Conservation (phyloP, 2,329 filamentous ascomycete genomes). For the Chalaropsis ovoidea region DNA sequence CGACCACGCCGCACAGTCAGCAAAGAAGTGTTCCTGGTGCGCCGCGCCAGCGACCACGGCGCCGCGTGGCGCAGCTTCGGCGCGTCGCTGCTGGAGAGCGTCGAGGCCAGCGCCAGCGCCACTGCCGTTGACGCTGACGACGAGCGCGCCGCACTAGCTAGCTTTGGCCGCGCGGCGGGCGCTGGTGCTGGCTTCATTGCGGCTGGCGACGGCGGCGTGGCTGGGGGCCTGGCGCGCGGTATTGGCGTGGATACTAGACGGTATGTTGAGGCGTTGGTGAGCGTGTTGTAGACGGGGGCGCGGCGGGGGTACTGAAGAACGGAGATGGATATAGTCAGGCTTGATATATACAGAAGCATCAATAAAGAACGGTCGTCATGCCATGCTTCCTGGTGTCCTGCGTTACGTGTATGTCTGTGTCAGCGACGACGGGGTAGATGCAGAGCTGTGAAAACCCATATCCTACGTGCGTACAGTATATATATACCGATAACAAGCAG, state of each 20-base stretch:
- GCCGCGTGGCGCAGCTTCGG: slow-evolving; percentile 34
- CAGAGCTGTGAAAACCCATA: too few species aligned
- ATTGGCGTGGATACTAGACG: slow-evolving; percentile 67
- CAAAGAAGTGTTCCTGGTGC: slow-evolving; percentile 54
- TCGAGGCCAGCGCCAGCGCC: slow-evolving; percentile 31
- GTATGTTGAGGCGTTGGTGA: slow-evolving; percentile 64
- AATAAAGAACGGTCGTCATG: too few species aligned
- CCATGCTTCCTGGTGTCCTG: too few species aligned
- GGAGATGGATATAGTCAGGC: too few species aligned
- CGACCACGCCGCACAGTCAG: slow-evolving; percentile 27
- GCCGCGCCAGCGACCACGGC: slow-evolving; percentile 51
- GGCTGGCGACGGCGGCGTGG: slow-evolving; percentile 27
- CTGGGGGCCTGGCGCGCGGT: slow-evolving; percentile 55
- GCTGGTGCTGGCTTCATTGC: neutral
- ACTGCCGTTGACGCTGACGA: slow-evolving; percentile 27
- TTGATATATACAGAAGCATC: too few species aligned
- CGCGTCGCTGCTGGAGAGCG: slow-evolving; percentile 28
- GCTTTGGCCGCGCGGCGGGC: neutral
- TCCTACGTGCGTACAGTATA: neutral
- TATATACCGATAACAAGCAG: neutral
- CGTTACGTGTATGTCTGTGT: too few species aligned
- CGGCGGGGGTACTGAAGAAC: neutral
- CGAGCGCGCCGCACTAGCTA: slow-evolving; percentile 42
- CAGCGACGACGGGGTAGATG: too few species aligned
- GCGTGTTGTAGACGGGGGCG: slow-evolving; percentile 27